Conservation (phyloP, 2,329 filamentous ascomycete species). For the Aureobasidium mangrovei region DNA sequence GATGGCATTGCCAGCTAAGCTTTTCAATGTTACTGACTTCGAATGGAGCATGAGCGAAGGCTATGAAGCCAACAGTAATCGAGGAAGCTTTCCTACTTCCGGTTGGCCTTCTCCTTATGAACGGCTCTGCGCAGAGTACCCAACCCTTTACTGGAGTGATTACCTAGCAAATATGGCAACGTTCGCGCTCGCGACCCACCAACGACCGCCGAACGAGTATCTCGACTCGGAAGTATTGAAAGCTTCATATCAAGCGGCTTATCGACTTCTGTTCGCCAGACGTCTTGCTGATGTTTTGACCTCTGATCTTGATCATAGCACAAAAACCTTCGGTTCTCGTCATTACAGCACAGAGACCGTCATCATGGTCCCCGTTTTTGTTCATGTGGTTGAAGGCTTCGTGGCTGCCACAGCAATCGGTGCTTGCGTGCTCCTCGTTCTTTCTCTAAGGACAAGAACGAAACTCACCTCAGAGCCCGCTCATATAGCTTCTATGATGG, state of each 20-base stretch:
- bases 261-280: conserved; percentile 35
- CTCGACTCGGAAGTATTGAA: conserved; percentile 27
- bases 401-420: conserved; percentile 16
- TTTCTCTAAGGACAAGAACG: conserved; percentile 14
- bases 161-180: conserved; percentile 29
- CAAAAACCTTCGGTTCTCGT: conserved; percentile 17
- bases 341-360: conserved; percentile 27
- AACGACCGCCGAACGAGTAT: conserved; percentile 25
- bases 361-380: conserved; percentile 31
- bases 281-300: conserved; percentile 27
- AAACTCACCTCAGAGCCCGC: conserved; percentile 24
- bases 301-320: conserved; percentile 12
- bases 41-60: conserved; percentile 29
- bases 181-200: conserved; percentile 29
- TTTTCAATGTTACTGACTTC: conserved; percentile 34
- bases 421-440: conserved; percentile 21
- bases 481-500: conserved; percentile 29
- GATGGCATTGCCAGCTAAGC: conserved; percentile 17
- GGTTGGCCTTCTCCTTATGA: conserved; percentile 19
- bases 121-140: not conserved
- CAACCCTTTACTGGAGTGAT: not conserved
- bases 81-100: conserved; percentile 19
- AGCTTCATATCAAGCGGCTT: conserved; percentile 32
- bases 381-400: conserved; percentile 27
- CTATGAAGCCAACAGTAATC: not conserved